Evolutionary conservation across 257 asterid genomes (phyloP), one percentile per base, ranked within the genome.

Genomic region (Ballota nigra): DNA sequence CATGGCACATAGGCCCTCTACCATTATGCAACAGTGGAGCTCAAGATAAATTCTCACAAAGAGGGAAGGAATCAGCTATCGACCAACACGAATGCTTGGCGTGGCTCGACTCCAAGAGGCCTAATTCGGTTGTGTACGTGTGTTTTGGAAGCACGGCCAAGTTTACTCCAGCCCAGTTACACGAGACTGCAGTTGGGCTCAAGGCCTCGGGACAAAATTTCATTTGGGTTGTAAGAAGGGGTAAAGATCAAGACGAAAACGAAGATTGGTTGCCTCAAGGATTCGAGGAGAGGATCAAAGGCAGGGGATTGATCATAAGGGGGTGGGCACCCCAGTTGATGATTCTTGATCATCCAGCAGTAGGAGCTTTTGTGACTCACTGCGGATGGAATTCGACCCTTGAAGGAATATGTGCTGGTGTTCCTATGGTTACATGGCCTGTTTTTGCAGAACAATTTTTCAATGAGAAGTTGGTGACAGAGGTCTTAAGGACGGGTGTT

Each of bases 381-480:
- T 82, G 89, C 8, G 89, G 89, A 13, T 82, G 89, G 87, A 82
- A 82, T 31, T 82, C 87, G 36, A 72, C 65, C 1, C 69, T 80
- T 0, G 89, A 84, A 31, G 80, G 82, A 0, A 40, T 75, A 2
- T 79, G 80, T 33, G 77, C 82, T 0, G 87, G 89, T 0, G 62
- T 84, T 68, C 87, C 86, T 0, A 79, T 84, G 87, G 80, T 82
- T 33, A 80, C 85, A 20, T 84, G 89, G 89, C 89, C 89, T 5
- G 5, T 73, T 1, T 79, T 69, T 1, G 85, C 82, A 1, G 87
- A 82, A 67, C 89, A 84, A 64, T 84, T 84, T 47, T 76, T 2
- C 24, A 84, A 81, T n/a, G 88, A 84, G 58, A 81, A 84, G 60
- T 23, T 84, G 79, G 78, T 71, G 62, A 61, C 64, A 3, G 71